phyloP scores from a whole-genome alignment of 1,284 basidiomycete genomes.

The Ustilago vetiveriae region DNA sequence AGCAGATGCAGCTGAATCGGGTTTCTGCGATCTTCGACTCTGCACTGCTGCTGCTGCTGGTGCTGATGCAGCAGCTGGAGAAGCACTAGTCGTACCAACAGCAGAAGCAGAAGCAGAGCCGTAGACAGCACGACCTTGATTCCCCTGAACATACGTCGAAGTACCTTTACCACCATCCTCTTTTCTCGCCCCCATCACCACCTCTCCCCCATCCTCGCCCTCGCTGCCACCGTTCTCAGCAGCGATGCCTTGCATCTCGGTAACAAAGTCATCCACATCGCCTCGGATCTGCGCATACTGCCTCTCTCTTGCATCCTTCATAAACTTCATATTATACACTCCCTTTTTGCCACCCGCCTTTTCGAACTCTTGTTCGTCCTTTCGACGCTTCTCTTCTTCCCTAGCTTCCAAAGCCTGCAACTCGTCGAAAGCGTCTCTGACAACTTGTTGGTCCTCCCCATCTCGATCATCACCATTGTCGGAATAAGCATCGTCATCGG shows the following conservation, averaged over 20 bases:
- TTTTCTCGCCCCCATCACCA: slow-evolving; percentile 8
- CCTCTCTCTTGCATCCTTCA: slow-evolving; percentile 64
- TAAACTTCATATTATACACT: slow-evolving; percentile 67
- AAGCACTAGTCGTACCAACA: no score
- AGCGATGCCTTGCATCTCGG: slow-evolving; percentile 29
- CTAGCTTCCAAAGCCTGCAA: slow-evolving; percentile 39
- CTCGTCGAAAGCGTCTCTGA: slow-evolving; percentile 54
- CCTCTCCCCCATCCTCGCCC: slow-evolving; percentile 16
- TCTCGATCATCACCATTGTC: slow-evolving; percentile 2
- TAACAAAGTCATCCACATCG: slow-evolving; percentile 53
- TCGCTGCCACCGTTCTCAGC: slow-evolving; percentile 14
- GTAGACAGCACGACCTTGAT: slow-evolving; percentile 55
- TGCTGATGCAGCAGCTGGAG: no score
- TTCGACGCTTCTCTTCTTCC: slow-evolving; percentile 28
- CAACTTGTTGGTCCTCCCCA: slow-evolving; percentile 4
- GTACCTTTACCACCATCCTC: neutral
- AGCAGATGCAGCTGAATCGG: no score
- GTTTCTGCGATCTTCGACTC: no score
- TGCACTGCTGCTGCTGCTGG: no score
- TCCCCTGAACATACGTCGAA: slow-evolving; percentile 34
- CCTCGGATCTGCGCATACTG: slow-evolving; percentile 46
- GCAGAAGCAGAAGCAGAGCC: slow-evolving; percentile 14
- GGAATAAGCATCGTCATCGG: slow-evolving; percentile 24
- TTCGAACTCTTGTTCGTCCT: slow-evolving; percentile 45
- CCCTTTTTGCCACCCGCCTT: slow-evolving; percentile 51